Base-by-base conservation (phyloP, 139 green algal species). In the Volvox africanus region DNA sequence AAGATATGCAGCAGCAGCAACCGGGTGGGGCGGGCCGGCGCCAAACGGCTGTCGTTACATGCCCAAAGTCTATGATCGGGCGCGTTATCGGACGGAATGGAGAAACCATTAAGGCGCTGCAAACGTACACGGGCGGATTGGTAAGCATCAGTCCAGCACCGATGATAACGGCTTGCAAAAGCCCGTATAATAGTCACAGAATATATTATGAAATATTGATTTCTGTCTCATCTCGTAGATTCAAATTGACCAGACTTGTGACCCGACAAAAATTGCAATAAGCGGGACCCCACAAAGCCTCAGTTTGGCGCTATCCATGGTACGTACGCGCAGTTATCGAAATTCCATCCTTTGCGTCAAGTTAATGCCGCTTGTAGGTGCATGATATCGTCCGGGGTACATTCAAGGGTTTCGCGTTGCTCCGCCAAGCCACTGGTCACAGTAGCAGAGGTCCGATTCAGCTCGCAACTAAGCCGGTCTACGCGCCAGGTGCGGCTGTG, bases 81-180 rank as follows among this genome's bases (percentile, higher is more conserved):
- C 96, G 97, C 28, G 95, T 99, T 1, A 99, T 99, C 76, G 86
- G 86, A 5, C 21, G 86, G 6, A 95, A 95, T 79, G 97, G 97
- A 18, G 96, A 98, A 78, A 98, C 96, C 16, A 99, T 99, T 93
- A 97, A 97, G 89, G 89, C 92, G 11, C 92, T 99, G 83, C 96
- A 99, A 88, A 94, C 93, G 22, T 94, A 96, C 37, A 97, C 93
- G 9, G 95, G 95, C 35, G 95, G 95, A 9, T 93, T 96, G 21
- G 76, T 89, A 2, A 61, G 71, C 73, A 87, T 94, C 65, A 26
- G 2, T 24, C 65, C 65, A 28, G 24, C 65, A 73, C 2, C 65
- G 65, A 55, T 9, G 44, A 55, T 55, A 55, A 9, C 65, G 65
- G 6, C 65, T 73, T 73, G 21, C 65, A 28, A 12, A 73, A 28